Evolutionary conservation across 2,329 filamentous ascomycete genomes (phyloP).

Genomic region (Cladosporium sp.): DNA sequence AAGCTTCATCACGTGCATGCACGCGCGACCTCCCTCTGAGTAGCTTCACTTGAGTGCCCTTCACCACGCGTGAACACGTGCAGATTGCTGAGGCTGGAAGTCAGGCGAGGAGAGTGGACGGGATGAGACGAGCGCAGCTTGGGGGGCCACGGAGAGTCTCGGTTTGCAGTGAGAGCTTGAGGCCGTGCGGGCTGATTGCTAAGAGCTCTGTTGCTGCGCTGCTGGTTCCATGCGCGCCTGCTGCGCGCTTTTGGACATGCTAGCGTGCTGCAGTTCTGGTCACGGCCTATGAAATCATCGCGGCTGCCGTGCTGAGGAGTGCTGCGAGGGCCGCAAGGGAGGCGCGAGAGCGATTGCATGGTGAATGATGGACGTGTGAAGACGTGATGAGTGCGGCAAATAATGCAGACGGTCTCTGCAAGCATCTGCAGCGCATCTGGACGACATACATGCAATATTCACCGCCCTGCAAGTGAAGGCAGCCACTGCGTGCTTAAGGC

Average conservation of each 20-base stretch:
- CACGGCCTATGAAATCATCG: neutral
- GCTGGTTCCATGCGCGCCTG: neutral
- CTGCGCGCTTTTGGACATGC: neutral
- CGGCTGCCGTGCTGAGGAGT: slow-evolving; percentile 1
- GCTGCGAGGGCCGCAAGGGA: neutral
- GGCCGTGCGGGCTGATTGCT: slow-evolving; percentile 2
- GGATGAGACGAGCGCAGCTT: neutral
- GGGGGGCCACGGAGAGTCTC: neutral
- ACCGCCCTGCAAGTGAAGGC: too few relatives aligned
- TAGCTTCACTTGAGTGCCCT: too few relatives aligned
- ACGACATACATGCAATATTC: too few relatives aligned
- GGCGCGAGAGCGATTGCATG: too few relatives aligned
- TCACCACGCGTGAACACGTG: neutral
- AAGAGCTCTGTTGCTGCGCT: neutral
- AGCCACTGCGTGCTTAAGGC: too few relatives aligned
- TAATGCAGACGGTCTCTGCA: too few relatives aligned
- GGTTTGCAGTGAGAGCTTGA: slow-evolving; percentile 1
- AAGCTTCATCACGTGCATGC: too few relatives aligned
- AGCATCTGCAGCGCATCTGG: too few relatives aligned
- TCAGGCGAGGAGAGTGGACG: neutral
- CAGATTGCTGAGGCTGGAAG: neutral
- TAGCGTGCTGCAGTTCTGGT: neutral
- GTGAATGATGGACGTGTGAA: too few relatives aligned
- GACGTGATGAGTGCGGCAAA: neutral
- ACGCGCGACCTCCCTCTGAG: too few relatives aligned